phyloP scores from a whole-genome alignment of 148 eudicot genomes.

The Amaranthus cruentus region DNA sequence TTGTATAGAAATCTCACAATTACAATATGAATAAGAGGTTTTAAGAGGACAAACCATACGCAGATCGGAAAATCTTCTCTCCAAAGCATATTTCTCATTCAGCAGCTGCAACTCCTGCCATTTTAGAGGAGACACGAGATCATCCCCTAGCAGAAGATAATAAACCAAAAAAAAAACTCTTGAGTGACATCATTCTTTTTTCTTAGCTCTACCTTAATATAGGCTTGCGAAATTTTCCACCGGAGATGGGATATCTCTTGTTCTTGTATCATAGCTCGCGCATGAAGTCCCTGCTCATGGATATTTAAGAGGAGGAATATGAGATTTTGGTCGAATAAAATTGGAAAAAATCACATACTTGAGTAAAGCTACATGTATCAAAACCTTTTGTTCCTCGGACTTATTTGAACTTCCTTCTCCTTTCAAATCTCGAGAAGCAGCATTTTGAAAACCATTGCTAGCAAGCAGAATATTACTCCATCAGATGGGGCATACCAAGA shows the following conservation, averaged over 20 bases:
- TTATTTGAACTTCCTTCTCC: slow-evolving; percentile 31
- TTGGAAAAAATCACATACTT: not conserved
- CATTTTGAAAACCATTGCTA: slow-evolving; percentile 35
- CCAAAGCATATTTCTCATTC: slow-evolving; percentile 75
- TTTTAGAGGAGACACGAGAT: slow-evolving; percentile 18
- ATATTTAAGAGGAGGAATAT: slow-evolving; percentile 12
- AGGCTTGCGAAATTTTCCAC: slow-evolving; percentile 59
- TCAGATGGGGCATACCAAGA: not conserved
- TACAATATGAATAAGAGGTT: slow-evolving; percentile 15
- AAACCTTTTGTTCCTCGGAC: slow-evolving; percentile 45
- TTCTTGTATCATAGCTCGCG: slow-evolving; percentile 50
- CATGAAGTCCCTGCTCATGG: slow-evolving; percentile 52
- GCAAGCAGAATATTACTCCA: not conserved
- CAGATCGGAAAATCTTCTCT: slow-evolving; percentile 68
- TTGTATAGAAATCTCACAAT: slow-evolving; percentile 3
- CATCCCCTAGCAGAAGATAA: slow-evolving; percentile 14
- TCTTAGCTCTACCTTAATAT: slow-evolving; percentile 48
- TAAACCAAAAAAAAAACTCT: slow-evolving; percentile 6
- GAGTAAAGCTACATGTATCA: slow-evolving; percentile 32
- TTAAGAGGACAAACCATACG: slow-evolving; percentile 59
- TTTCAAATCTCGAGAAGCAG: slow-evolving; percentile 37
- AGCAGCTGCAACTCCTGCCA: slow-evolving; percentile 71
- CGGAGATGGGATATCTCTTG: slow-evolving; percentile 56
- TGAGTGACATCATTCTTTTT: not conserved
- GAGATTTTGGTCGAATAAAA: slow-evolving; percentile 2